Evolutionary conservation across 352 stramenopile species (phyloP).

Genomic region (Blastocystis sp.): DNA sequence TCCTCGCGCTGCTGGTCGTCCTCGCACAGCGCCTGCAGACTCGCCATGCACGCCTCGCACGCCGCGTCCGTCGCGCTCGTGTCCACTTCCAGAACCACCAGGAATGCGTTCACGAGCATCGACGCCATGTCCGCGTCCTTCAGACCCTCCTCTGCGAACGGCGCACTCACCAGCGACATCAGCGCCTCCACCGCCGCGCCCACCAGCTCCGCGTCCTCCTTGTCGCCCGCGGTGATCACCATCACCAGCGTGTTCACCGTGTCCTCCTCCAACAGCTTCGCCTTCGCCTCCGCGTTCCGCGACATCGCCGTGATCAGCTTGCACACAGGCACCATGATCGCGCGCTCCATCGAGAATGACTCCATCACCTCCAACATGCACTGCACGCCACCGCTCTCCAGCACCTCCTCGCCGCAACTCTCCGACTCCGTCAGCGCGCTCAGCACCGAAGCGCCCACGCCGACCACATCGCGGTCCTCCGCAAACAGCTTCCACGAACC

Average conservation of each 20-base stretch:
- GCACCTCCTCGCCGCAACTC: neutral
- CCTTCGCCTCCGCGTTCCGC: neutral
- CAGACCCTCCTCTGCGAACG: neutral
- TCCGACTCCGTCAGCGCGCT: neutral
- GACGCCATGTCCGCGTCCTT: neutral
- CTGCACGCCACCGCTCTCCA: neutral
- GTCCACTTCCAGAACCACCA: constrained; percentile 4
- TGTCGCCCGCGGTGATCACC: neutral
- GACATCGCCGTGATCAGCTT: constrained; percentile 26
- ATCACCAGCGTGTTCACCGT: neutral
- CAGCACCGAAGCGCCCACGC: constrained; percentile 5
- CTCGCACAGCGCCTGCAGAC: constrained; percentile 1
- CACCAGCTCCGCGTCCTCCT: constrained; percentile 21
- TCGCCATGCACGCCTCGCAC: constrained; percentile 8
- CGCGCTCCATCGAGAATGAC: neutral
- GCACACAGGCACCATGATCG: constrained; percentile 19
- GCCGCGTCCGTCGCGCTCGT: neutral
- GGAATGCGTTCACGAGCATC: constrained; percentile 26
- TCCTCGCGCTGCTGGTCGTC: neutral
- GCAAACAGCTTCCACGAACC: constrained; percentile 1
- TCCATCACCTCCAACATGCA: constrained; percentile 25
- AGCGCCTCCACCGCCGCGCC: neutral
- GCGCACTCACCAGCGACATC: constrained; percentile 30
- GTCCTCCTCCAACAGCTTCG: neutral
- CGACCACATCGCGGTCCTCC: neutral